These are phyloP conservation scores for Corynespora cassiicola DNA, from an alignment of 2,329 filamentous ascomycete species.

Conservation along the genomic window DNA sequence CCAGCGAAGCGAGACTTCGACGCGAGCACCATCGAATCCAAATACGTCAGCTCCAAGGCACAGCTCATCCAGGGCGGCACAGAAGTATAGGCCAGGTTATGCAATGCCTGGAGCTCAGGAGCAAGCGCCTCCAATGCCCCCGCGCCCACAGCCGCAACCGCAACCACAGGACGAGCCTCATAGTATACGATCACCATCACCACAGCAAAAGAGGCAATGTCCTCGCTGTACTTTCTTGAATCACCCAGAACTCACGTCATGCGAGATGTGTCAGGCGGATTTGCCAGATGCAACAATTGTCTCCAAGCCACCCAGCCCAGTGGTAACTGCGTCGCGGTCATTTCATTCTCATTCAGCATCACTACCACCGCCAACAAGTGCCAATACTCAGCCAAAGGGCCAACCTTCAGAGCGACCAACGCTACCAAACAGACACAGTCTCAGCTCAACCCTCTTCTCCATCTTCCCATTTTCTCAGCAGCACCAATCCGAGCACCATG, in stretches of 20 bases:
- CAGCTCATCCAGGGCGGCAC: slow-evolving; percentile 21
- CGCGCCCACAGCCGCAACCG: slow-evolving; percentile 17
- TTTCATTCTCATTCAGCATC: slow-evolving; percentile 39
- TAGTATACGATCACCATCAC: slow-evolving; percentile 23
- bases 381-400: slow-evolving; percentile 7
- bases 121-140: slow-evolving; percentile 21
- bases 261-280: slow-evolving; percentile 41
- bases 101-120: slow-evolving; percentile 28
- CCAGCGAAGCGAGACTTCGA: neutral
- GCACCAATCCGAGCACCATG: slow-evolving; percentile 37
- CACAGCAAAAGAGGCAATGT: slow-evolving; percentile 41
- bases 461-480: slow-evolving; percentile 44
- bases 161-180: slow-evolving; percentile 8
- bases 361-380: slow-evolving; percentile 23
- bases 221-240: slow-evolving; percentile 44
- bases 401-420: slow-evolving; percentile 20
- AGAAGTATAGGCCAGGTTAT: slow-evolving; percentile 35
- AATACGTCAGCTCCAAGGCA: slow-evolving; percentile 19
- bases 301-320: slow-evolving; percentile 30
- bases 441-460: slow-evolving; percentile 41
- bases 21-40: slow-evolving; percentile 19
- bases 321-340: slow-evolving; percentile 11
- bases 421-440: slow-evolving; percentile 36
- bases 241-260: slow-evolving; percentile 33
- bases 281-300: slow-evolving; percentile 30